Evolutionary conservation across 176 grass and related monocot genomes (phyloP).

Genomic region (Zea mays): Zm-B73-REFERENCE-NAM-5.0 NC_050099.1:228316501-228317000

Average conservation of each 20-base stretch:
- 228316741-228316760: constrained; percentile 30
- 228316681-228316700: constrained; percentile 95
- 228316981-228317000: constrained; percentile 60
- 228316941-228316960: background rate
- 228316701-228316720: constrained; percentile 94
- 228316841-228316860: constrained; percentile 94
- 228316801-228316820: constrained; percentile 6
- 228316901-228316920: constrained; percentile 32
- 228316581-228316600: background rate
- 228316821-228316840: constrained; percentile 64
- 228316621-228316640: constrained; percentile 7
- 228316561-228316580: constrained; percentile 19
- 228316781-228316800: constrained; percentile 10
- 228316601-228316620: constrained; percentile 21
- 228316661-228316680: constrained; percentile 95
- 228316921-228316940: constrained; percentile 9
- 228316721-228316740: constrained; percentile 97
- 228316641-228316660: constrained; percentile 55
- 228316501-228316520: constrained; percentile 96
- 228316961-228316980: constrained; percentile 15
- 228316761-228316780: constrained; percentile 2
- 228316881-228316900: constrained; percentile 85
- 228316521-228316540: constrained; percentile 94
- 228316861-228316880: constrained; percentile 90
- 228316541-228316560: constrained; percentile 74